Conservation (phyloP, 768 basidiomycete genomes). For the Strobilomyces echinocephalus region DNA sequence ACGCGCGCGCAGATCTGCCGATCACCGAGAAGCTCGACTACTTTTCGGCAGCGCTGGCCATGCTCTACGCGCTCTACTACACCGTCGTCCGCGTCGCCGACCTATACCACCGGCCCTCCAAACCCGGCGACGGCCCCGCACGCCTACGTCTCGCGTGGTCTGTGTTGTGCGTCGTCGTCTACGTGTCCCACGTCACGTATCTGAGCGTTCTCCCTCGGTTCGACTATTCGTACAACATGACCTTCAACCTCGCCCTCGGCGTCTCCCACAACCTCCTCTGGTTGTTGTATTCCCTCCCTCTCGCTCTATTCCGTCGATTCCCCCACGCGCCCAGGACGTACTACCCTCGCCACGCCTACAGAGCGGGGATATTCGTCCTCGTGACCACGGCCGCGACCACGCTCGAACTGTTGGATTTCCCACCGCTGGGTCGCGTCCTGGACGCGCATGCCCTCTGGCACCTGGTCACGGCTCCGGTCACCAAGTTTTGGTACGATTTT, state of each 20-base stretch:
- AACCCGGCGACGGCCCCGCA: conserved; percentile 19
- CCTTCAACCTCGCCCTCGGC: conserved; percentile 75
- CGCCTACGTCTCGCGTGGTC: conserved; percentile 38
- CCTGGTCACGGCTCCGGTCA: conserved; percentile 73
- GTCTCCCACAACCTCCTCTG: conserved; percentile 78
- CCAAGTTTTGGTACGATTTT: conserved; percentile 82
- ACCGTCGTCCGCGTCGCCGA: conserved; percentile 73
- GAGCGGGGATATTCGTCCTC: conserved; percentile 56
- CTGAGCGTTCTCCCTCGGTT: conserved; percentile 72
- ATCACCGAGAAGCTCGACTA: conserved; percentile 90
- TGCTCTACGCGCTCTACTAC: conserved; percentile 76
- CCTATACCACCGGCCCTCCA: conserved; percentile 48
- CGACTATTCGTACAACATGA: conserved; percentile 92
- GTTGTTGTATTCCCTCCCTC: conserved; percentile 61
- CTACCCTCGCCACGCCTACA: conserved; percentile 50
- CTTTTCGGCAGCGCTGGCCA: conserved; percentile 85
- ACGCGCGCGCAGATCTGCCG: conserved; percentile 56
- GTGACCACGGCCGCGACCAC: conserved; percentile 70
- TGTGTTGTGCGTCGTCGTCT: conserved; percentile 49
- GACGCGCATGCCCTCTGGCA: conserved; percentile 97
- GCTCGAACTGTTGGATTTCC: conserved; percentile 90
- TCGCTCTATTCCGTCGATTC: conserved; percentile 51
- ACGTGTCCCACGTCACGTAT: conserved; percentile 73
- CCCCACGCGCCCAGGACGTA: conserved; percentile 51
- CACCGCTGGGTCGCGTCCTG: conserved; percentile 66